Base-by-base conservation (phyloP, 345 rosid species). In the Eucalyptus guilfoylei region DNA sequence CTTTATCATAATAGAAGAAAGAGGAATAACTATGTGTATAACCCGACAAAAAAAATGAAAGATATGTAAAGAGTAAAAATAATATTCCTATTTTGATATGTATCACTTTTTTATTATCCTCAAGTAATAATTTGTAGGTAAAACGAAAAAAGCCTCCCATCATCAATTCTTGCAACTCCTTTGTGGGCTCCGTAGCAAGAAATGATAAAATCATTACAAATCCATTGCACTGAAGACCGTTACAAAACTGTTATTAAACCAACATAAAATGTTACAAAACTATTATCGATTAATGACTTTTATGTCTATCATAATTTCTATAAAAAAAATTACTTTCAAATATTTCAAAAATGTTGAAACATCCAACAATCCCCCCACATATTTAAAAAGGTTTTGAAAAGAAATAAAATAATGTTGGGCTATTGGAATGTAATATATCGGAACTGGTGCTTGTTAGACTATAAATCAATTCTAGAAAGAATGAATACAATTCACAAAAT, bases 191-290 rank as follows among this genome's bases (percentile, higher is more conserved):
- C 1, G 5, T 52, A 52, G 55, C 24, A 52, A 52, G 55, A 19
- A 19, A 52, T 3, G 55, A 52, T 23, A 60, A 60, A 3, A 28
- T 13, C 69, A 1, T 60, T 60, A 28, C 8, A 60, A 60, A 60
- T 60, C 14, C 32, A 28, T 11, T 60, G 32, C 0, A 1, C 2
- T 13, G 15, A 28, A 60, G n/a, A 60, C 2, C 2, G 1, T 26
- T 60, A 55, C 1, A 24, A 55, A 55, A 55, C 30, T 5, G 0
- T 55, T 9, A 55, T 55, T 10, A 55, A 23, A 55, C 62, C 30
- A 55, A 23, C 28, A 55, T 23, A 55, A 55, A 55, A 55, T 24
- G 12, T 55, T 24, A 55, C 5, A 55, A 55, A 55, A 55, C 30
- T 11, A 5, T 55, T 55, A 55, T 10, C 3, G 30, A 55, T 9